A percentile compares a stretch with the other conserved stretches of the same genome.
phyloP scores from a whole-genome alignment of 768 basidiomycete genomes.

The Harrya chromipes region DNA sequence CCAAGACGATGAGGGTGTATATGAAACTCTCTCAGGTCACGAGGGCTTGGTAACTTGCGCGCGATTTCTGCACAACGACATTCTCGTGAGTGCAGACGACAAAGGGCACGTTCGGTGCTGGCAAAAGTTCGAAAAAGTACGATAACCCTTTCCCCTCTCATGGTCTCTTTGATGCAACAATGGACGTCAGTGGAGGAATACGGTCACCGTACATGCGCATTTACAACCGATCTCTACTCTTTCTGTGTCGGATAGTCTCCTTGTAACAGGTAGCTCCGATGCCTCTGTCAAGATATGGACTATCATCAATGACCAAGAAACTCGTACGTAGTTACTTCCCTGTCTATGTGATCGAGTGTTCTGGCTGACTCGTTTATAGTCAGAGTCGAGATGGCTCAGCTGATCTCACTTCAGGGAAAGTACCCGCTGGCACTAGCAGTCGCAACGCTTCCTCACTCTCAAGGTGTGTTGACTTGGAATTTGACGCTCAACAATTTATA shows the following conservation, averaged over 20 bases:
- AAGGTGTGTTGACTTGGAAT: conserved; percentile 44
- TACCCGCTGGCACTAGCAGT: conserved; percentile 74
- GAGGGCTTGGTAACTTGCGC: conserved; percentile 72
- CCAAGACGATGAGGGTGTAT: conserved; percentile 50
- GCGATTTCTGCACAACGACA: conserved; percentile 53
- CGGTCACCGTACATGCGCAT: conserved; percentile 56
- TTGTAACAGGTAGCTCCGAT: conserved; percentile 85
- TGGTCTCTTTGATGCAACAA: conserved; percentile 12
- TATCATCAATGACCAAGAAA: conserved; percentile 28
- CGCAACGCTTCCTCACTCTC: conserved; percentile 59
- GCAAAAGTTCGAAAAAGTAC: conserved; percentile 37
- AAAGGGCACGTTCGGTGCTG: conserved; percentile 66
- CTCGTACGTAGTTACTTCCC: conserved; percentile 22
- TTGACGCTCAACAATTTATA: neutral
- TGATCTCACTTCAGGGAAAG: conserved; percentile 59
- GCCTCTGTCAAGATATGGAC: conserved; percentile 75
- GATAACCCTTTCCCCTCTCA: neutral
- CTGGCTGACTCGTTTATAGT: conserved; percentile 25
- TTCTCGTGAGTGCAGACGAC: conserved; percentile 73
- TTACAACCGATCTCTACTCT: conserved; percentile 66
- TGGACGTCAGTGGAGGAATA: conserved; percentile 53
- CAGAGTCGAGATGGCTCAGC: conserved; percentile 48
- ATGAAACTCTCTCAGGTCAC: conserved; percentile 73
- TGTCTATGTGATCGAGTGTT: conserved; percentile 1
- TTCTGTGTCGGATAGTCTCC: conserved; percentile 41